These are phyloP conservation scores for Lactarius deliciosus DNA, from an alignment of 768 basidiomycete genomes.

Conservation along the genomic window DNA sequence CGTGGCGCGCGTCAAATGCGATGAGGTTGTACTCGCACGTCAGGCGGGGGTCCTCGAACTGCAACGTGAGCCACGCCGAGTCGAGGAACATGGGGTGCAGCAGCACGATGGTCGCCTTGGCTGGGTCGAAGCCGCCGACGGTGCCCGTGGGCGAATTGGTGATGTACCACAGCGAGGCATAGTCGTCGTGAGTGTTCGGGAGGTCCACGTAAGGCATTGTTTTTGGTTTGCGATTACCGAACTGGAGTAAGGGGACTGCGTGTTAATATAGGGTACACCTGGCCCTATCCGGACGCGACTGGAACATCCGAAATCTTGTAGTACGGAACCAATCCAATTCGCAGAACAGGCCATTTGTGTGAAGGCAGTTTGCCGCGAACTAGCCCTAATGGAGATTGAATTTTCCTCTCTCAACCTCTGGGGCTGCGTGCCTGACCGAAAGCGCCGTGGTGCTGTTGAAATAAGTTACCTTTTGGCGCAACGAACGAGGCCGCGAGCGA, in stretches of 20 bases:
- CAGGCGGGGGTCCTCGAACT: slow-evolving; percentile 34
- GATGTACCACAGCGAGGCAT: slow-evolving; percentile 34
- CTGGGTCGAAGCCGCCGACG: slow-evolving; percentile 31
- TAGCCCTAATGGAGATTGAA: no score
- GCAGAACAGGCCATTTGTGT: background rate
- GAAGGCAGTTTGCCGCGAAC: no score
- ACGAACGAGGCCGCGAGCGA: no score
- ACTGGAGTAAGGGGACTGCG: background rate
- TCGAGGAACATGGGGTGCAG: slow-evolving; percentile 34
- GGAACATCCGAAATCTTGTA: background rate
- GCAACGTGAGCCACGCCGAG: slow-evolving; percentile 31
- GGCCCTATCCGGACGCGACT: background rate
- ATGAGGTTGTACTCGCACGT: slow-evolving; percentile 32
- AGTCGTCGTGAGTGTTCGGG: slow-evolving; percentile 24
- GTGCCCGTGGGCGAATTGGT: slow-evolving; percentile 32
- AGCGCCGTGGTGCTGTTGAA: no score
- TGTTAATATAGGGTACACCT: background rate
- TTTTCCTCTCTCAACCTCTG: no score
- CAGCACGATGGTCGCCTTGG: slow-evolving; percentile 33
- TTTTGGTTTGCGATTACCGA: background rate
- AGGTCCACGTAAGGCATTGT: slow-evolving; percentile 31
- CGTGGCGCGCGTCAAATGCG: slow-evolving; percentile 33
- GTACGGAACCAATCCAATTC: background rate
- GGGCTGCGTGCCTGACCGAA: no score
- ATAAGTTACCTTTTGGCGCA: no score